Conservation (phyloP, 1,284 basidiomycete species). For the Marasmius tenuissimus region DNA sequence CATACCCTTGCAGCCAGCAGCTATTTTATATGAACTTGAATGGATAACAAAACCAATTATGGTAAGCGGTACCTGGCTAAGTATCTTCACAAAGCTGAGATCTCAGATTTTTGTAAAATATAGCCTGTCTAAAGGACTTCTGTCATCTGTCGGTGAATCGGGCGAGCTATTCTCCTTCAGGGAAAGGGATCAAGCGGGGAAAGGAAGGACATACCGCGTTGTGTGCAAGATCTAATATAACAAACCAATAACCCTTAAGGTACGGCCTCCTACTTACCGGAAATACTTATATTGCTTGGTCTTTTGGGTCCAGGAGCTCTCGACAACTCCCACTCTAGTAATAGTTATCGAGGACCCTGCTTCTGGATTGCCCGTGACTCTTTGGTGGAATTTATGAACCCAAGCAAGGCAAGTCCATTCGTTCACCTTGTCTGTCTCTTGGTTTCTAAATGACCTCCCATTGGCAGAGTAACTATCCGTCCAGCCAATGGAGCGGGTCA, state of each 20-base stretch:
- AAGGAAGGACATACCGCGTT: slow-evolving; percentile 6
- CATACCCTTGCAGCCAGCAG: too few relatives aligned
- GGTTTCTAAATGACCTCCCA: neutral
- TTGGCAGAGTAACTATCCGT: slow-evolving; percentile 11
- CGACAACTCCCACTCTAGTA: slow-evolving; percentile 4
- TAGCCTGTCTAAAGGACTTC: slow-evolving; percentile 5
- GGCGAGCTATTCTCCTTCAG: slow-evolving; percentile 12
- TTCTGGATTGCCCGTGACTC: neutral
- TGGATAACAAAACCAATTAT: neutral
- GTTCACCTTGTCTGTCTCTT: neutral
- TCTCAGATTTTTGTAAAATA: slow-evolving; percentile 13
- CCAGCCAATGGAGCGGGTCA: slow-evolving; percentile 11
- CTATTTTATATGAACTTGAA: neutral
- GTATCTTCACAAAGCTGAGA: neutral
- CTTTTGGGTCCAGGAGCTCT: neutral
- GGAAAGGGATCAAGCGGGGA: slow-evolving; percentile 1
- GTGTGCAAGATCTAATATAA: slow-evolving; percentile 8
- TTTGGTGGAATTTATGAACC: slow-evolving; percentile 11
- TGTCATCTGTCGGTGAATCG: slow-evolving; percentile 11
- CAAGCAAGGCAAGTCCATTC: slow-evolving; percentile 14
- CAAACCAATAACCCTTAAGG: slow-evolving; percentile 6
- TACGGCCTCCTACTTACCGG: slow-evolving; percentile 9
- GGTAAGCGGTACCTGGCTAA: neutral
- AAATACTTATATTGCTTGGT: slow-evolving; percentile 13
- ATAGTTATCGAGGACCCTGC: neutral